Conservation (phyloP, 371 early-diverging fungal genomes). For the Mortierella sp. region DNA sequence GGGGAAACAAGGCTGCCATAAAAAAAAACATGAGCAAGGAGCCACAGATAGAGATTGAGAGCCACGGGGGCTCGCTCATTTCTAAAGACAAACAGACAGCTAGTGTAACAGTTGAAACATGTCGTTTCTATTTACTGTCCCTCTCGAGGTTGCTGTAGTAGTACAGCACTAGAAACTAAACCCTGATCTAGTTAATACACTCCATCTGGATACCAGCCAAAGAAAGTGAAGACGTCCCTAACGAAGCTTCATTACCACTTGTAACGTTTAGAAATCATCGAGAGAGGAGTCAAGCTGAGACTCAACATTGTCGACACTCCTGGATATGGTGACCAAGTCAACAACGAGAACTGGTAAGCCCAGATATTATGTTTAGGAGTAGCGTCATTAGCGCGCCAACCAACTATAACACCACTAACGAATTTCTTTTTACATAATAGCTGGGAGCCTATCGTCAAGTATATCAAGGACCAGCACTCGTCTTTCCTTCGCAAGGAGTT, state of each 20-base stretch:
- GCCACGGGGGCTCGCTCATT: constrained; percentile 33
- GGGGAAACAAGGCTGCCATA: constrained; percentile 10
- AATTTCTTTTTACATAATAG: constrained; percentile 46
- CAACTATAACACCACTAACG: neutral
- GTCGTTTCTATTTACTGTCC: neutral
- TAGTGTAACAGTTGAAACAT: constrained; percentile 3
- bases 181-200: neutral
- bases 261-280: constrained; percentile 76
- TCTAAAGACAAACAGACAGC: constrained; percentile 4
- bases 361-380: neutral
- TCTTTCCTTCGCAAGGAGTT: constrained; percentile 90
- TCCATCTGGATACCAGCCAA: no score
- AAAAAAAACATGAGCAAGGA: constrained; percentile 47
- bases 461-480: constrained; percentile 94
- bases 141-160: neutral
- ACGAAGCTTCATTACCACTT: neutral
- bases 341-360: constrained; percentile 85
- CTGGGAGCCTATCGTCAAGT: constrained; percentile 92
- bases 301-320: constrained; percentile 90
- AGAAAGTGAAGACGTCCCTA: neutral
- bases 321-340: constrained; percentile 87
- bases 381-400: neutral
- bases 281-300: constrained; percentile 87
- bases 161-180: neutral
- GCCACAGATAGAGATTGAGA: constrained; percentile 51